Conservation (phyloP, 495 filamentous ascomycete genomes). For the Aspergillus steynii region DNA sequence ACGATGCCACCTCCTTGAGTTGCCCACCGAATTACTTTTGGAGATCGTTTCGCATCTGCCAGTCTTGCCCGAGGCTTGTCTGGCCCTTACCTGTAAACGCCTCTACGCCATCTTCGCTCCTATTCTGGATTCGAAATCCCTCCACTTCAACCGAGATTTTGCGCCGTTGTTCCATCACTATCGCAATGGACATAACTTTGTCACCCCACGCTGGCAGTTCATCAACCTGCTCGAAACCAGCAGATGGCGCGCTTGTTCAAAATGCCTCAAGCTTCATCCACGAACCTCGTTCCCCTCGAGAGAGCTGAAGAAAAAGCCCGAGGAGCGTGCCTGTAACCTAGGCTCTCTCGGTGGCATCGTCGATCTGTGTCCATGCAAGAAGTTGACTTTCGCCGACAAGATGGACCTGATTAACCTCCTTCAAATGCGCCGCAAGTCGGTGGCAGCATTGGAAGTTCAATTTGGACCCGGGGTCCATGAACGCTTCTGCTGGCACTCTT, state of each 20-base stretch:
- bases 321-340: conserved; percentile 39
- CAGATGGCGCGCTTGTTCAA: conserved; percentile 44
- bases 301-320: conserved; percentile 39
- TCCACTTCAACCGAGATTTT: conserved; percentile 47
- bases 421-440: conserved; percentile 31
- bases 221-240: conserved; percentile 40
- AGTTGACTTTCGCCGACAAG: conserved; percentile 47
- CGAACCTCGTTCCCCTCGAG: conserved; percentile 36
- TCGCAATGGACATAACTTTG: conserved; percentile 42
- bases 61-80: conserved; percentile 39
- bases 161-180: conserved; percentile 50
- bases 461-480: conserved; percentile 34
- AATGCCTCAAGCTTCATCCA: conserved; percentile 47
- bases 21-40: conserved; percentile 45
- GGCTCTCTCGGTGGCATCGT: conserved; percentile 45
- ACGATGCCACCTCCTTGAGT: conserved; percentile 41
- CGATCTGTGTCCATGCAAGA: conserved; percentile 50
- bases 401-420: conserved; percentile 39
- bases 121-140: conserved; percentile 36
- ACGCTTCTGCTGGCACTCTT: conserved; percentile 48
- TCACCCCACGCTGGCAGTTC: conserved; percentile 44
- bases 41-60: conserved; percentile 44
- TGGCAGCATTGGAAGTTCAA: conserved; percentile 29
- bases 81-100: conserved; percentile 48
- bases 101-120: conserved; percentile 39